Percentiles rank a stretch among this genome's conserved stretches.
phyloP scores from a whole-genome alignment of 2,329 filamentous ascomycete species.

The Daldinia sp. region DNA sequence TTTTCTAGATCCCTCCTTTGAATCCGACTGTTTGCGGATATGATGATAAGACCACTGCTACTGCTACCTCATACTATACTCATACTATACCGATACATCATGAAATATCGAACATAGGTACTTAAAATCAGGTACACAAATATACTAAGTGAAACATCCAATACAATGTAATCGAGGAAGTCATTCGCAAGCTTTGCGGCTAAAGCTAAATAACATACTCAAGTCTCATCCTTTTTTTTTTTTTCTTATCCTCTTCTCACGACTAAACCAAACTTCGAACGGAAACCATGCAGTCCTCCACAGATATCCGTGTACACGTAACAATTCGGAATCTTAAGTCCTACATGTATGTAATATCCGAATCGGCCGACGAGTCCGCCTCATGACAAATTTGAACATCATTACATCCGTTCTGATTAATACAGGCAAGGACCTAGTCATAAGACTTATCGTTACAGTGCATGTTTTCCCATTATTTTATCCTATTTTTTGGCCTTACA shows the following conservation, averaged over 20 bases:
- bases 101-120: too few relatives aligned
- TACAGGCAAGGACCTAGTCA: neutral
- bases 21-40: slow-evolving; percentile 30
- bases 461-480: neutral
- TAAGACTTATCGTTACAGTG: slow-evolving; percentile 1
- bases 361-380: slow-evolving; percentile 7
- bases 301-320: neutral
- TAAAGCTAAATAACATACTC: slow-evolving; percentile 1
- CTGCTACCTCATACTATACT: neutral
- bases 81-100: neutral
- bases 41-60: neutral
- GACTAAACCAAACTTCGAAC: neutral
- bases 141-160: neutral
- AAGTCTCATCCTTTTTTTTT: neutral
- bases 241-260: neutral
- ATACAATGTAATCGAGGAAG: neutral
- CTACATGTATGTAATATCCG: neutral
- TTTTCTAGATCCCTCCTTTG: slow-evolving; percentile 19
- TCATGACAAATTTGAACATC: slow-evolving; percentile 1
- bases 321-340: slow-evolving; percentile 7
- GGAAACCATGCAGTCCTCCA: neutral
- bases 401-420: neutral
- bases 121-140: too few relatives aligned
- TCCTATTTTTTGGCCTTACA: neutral
- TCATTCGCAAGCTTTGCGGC: neutral